phyloP scores from a whole-genome alignment of 768 basidiomycete species.

The Neoboletus magnificus region DNA sequence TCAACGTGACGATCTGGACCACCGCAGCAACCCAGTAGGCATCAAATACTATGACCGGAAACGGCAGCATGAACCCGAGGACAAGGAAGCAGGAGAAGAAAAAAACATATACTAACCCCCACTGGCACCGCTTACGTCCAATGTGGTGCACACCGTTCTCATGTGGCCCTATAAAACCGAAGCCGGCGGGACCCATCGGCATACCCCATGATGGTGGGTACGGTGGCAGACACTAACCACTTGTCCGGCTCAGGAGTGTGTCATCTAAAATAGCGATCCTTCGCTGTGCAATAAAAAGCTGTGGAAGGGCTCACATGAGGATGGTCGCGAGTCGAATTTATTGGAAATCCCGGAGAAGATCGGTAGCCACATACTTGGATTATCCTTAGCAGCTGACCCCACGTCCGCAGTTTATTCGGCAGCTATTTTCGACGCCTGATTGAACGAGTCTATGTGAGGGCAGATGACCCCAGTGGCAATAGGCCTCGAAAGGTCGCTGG shows the following conservation, averaged over 20 bases:
- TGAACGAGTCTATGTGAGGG: slow-evolving; percentile 72
- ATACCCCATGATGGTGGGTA: slow-evolving; percentile 77
- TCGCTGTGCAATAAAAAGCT: neutral
- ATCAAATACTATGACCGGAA: slow-evolving; percentile 45
- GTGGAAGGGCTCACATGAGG: slow-evolving; percentile 68
- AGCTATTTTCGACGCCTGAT: slow-evolving; percentile 70
- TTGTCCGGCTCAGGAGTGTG: slow-evolving; percentile 79
- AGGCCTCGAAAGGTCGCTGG: slow-evolving; percentile 83
- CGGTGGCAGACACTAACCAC: slow-evolving; percentile 82
- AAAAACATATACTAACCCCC: no score
- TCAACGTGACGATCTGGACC: slow-evolving; percentile 58
- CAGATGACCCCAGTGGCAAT: slow-evolving; percentile 74
- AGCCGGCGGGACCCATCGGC: slow-evolving; percentile 59
- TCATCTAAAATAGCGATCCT: no score
- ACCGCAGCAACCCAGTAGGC: slow-evolving; percentile 62
- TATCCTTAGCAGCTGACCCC: no score
- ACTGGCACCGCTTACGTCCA: slow-evolving; percentile 47
- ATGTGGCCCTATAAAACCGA: slow-evolving; percentile 52
- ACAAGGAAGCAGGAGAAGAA: neutral
- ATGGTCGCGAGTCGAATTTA: slow-evolving; percentile 75
- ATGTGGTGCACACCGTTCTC: slow-evolving; percentile 52
- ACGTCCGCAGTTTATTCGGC: slow-evolving; percentile 69
- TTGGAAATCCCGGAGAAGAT: slow-evolving; percentile 79
- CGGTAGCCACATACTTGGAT: no score
- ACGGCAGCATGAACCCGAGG: neutral